A percentile compares a stretch with the other conserved stretches of the same genome.
Evolutionary conservation across 305 asterid genomes (phyloP).

Genomic region (Petunia hybrid): DNA sequence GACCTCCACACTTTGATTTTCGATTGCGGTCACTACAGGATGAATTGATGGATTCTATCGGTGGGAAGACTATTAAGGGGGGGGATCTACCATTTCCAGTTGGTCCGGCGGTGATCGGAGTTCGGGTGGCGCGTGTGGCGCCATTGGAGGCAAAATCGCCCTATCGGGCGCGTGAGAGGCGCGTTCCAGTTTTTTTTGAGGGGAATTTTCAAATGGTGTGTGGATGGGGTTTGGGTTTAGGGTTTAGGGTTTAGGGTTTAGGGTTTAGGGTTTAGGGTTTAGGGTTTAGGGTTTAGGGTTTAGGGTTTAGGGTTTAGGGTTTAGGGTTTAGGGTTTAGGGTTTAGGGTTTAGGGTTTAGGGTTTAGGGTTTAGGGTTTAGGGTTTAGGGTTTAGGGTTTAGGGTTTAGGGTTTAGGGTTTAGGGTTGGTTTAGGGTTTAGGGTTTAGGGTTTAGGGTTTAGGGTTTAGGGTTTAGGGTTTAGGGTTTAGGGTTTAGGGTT

Average conservation of each 20-base stretch:
- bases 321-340: conserved; percentile 42
- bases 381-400: conserved; percentile 30
- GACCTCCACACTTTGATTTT: too few species aligned
- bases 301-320: conserved; percentile 43
- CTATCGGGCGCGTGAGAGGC: too few species aligned
- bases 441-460: conserved; percentile 39
- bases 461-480: conserved; percentile 36
- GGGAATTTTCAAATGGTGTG: too few species aligned
- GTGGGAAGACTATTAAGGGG: too few species aligned
- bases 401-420: conserved; percentile 34
- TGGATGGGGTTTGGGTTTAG: conserved; percentile 30
- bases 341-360: conserved; percentile 31
- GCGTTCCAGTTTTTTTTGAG: too few species aligned
- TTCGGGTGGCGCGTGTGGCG: too few species aligned
- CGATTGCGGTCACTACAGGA: too few species aligned
- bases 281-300: conserved; percentile 32
- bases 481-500: conserved; percentile 35
- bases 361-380: conserved; percentile 31
- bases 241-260: conserved; percentile 35
- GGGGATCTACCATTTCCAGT: too few species aligned
- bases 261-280: conserved; percentile 33
- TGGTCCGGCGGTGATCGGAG: too few species aligned
- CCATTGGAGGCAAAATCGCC: too few species aligned
- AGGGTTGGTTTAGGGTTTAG: conserved; percentile 34
- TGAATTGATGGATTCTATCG: too few species aligned